Evolutionary conservation across 352 stramenopile genomes (phyloP).

Genomic region (Phytophthora sp.): DNA sequence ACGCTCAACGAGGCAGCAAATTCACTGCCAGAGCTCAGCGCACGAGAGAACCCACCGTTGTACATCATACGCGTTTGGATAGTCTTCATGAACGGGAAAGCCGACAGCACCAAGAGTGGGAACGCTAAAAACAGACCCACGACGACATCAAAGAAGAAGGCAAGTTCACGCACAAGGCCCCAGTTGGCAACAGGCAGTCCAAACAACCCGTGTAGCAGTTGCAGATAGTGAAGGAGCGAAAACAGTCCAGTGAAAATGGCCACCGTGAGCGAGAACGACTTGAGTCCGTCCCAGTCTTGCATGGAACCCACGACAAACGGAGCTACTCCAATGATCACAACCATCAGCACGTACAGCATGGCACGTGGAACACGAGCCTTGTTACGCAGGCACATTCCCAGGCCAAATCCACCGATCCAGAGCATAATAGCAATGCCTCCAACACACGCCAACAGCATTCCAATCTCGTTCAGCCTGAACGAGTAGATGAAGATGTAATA

Average conservation of each 20-base stretch:
- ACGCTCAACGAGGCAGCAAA: conserved; percentile 81
- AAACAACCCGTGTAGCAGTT: conserved; percentile 74
- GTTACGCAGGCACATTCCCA: conserved; percentile 63
- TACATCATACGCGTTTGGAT: conserved; percentile 93
- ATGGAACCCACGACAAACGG: conserved; percentile 71
- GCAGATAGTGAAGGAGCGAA: conserved; percentile 75
- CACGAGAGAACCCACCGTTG: conserved; percentile 87
- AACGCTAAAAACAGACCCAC: conserved; percentile 79
- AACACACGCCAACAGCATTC: conserved; percentile 62
- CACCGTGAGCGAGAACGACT: conserved; percentile 73
- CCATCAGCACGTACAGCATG: conserved; percentile 73
- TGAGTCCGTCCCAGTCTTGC: conserved; percentile 66
- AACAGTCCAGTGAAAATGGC: conserved; percentile 81
- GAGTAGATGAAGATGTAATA: conserved; percentile 84
- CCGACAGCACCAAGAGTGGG: conserved; percentile 76
- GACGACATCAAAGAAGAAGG: conserved; percentile 89
- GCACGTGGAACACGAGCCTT: conserved; percentile 60
- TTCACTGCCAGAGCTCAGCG: conserved; percentile 83
- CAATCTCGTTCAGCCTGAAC: conserved; percentile 75
- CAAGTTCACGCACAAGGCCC: conserved; percentile 76
- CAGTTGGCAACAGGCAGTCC: conserved; percentile 66
- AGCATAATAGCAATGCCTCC: conserved; percentile 65
- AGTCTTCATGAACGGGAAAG: conserved; percentile 89
- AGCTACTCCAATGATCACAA: conserved; percentile 62
- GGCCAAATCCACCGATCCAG: conserved; percentile 69